phyloP scores from a whole-genome alignment of 164 flowering plant genomes.

The Sextonia rubra region DNA sequence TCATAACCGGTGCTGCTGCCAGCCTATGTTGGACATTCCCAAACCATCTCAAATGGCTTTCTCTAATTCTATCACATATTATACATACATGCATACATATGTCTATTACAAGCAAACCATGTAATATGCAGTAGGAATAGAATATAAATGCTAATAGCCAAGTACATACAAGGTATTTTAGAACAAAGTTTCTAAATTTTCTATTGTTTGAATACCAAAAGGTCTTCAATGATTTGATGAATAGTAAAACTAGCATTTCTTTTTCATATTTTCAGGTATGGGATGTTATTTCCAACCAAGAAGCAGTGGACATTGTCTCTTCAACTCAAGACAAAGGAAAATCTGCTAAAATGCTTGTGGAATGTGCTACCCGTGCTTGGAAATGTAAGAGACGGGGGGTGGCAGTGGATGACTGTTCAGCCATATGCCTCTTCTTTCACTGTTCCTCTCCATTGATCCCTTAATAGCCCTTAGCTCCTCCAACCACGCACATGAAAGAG shows the following conservation, averaged over 20 bases:
- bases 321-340: constrained; percentile 57
- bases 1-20: too few relatives aligned
- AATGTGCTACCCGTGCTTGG: constrained; percentile 71
- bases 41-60: too few relatives aligned
- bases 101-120: too few relatives aligned
- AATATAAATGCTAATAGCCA: background rate
- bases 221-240: background rate
- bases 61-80: too few relatives aligned
- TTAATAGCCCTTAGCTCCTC: constrained; percentile 3
- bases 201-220: background rate
- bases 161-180: background rate
- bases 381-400: constrained; percentile 56
- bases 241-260: background rate
- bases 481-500: constrained; percentile 12
- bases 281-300: constrained; percentile 95
- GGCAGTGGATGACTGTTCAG: constrained; percentile 88
- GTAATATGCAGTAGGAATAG: too few relatives aligned
- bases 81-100: background rate
- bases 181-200: background rate
- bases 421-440: constrained; percentile 83
- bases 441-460: constrained; percentile 24
- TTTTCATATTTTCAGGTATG: constrained; percentile 51
- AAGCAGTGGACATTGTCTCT: constrained; percentile 76
- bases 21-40: too few relatives aligned
- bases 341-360: constrained; percentile 69